Percentiles rank a stretch among this genome's conserved stretches.
phyloP scores from a whole-genome alignment of 768 basidiomycete genomes.

The Russula sp. region DNA sequence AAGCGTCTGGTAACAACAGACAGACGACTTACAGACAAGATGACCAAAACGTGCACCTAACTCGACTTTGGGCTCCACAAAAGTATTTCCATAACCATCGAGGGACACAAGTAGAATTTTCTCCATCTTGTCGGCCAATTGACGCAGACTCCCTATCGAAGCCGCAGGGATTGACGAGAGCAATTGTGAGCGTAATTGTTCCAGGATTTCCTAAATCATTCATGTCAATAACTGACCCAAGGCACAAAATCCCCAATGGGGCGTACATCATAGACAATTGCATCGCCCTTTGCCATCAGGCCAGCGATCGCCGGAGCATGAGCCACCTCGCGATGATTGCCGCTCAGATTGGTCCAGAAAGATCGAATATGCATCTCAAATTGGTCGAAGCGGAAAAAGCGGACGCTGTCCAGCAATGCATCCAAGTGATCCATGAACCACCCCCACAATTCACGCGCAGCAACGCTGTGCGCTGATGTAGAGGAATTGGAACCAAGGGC shows the following conservation, averaged over 20 bases:
- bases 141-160: conserved; percentile 64
- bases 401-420: conserved; percentile 67
- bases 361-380: conserved; percentile 81
- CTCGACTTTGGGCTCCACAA: conserved; percentile 88
- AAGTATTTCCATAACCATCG: conserved; percentile 78
- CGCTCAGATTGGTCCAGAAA: conserved; percentile 74
- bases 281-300: conserved; percentile 84
- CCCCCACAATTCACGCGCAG: conserved; percentile 81
- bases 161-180: conserved; percentile 63
- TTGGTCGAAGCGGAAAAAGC: conserved; percentile 77
- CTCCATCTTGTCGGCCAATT: conserved; percentile 87
- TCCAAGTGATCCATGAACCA: conserved; percentile 93
- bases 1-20: background rate
- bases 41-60: conserved; percentile 87
- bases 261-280: conserved; percentile 84
- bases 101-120: conserved; percentile 77
- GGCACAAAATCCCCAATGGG: conserved; percentile 5
- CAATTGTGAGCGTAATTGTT: conserved; percentile 79
- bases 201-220: conserved; percentile 68
- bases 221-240: conserved; percentile 19
- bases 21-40: conserved; percentile 62
- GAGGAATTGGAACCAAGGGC: conserved; percentile 62
- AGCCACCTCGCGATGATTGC: conserved; percentile 77
- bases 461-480: conserved; percentile 67
- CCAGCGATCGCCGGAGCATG: conserved; percentile 85